A percentile compares a stretch with the other conserved stretches of the same genome.
phyloP scores from a whole-genome alignment of 108 stramenopile genomes.

The Nitzschia putrida region DNA sequence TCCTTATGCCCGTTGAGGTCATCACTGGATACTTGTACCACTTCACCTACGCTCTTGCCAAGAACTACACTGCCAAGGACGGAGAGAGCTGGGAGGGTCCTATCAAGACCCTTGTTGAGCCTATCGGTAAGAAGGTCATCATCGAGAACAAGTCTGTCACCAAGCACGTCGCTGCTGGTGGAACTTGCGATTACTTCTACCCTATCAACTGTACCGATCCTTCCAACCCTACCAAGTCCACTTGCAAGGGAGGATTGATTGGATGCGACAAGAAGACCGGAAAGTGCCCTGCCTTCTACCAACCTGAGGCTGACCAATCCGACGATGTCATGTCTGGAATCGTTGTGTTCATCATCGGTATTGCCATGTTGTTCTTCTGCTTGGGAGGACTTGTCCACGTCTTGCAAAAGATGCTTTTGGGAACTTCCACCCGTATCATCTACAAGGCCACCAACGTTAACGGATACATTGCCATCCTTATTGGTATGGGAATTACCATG shows the following conservation, averaged over 20 bases:
- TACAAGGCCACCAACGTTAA: conserved; percentile 88
- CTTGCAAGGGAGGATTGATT: conserved; percentile 72
- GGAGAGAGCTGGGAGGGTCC: conserved; percentile 81
- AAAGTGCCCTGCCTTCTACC: conserved; percentile 79
- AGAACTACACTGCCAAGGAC: conserved; percentile 32
- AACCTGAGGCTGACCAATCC: conserved; percentile 53
- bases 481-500: conserved; percentile 80
- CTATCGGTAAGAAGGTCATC: conserved; percentile 66
- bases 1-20: conserved; percentile 81
- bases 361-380: conserved; percentile 73
- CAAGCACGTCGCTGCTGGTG: conserved; percentile 64
- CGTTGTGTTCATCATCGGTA: conserved; percentile 67
- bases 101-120: conserved; percentile 74
- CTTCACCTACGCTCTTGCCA: conserved; percentile 70
- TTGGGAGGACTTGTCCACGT: conserved; percentile 78
- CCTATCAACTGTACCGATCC: conserved; percentile 53
- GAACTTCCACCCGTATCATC: conserved; percentile 75
- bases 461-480: conserved; percentile 76
- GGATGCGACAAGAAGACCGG: conserved; percentile 57
- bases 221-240: conserved; percentile 47
- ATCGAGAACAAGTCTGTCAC: conserved; percentile 80
- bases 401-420: conserved; percentile 74
- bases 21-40: conserved; percentile 55
- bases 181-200: conserved; percentile 61
- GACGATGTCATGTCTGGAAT: conserved; percentile 76